These are phyloP conservation scores for Aureobasidium leucospermi DNA, from an alignment of 2,329 filamentous ascomycete species.

Conservation along the genomic window DNA sequence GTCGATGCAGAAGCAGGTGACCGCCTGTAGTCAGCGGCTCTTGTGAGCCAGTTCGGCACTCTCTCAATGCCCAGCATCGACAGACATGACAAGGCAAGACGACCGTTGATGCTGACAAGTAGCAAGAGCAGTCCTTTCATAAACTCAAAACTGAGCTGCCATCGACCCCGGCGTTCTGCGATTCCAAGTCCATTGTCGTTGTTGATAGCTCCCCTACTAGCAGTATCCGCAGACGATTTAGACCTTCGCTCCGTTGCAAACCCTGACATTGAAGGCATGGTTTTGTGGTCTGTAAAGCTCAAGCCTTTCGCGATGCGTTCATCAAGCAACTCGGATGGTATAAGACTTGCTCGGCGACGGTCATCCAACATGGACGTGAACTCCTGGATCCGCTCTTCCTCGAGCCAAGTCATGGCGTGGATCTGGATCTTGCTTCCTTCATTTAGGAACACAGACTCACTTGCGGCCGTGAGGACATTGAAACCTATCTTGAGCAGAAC, in stretches of 20 bases:
- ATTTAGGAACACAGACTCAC: constrained; percentile 91
- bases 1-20: constrained; percentile 19
- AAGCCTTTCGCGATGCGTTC: constrained; percentile 33
- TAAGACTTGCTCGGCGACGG: constrained; percentile 28
- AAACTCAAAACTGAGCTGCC: constrained; percentile 70
- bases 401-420: constrained; percentile 77
- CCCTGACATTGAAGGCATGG: constrained; percentile 35
- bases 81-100: constrained; percentile 48
- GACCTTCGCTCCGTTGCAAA: constrained; percentile 63
- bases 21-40: constrained; percentile 37
- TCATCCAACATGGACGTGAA: constrained; percentile 42
- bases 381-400: constrained; percentile 76
- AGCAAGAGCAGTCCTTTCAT: constrained; percentile 66
- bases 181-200: constrained; percentile 65
- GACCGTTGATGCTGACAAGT: constrained; percentile 50
- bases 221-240: constrained; percentile 18
- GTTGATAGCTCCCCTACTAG: constrained; percentile 23
- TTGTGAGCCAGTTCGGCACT: constrained; percentile 58
- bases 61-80: constrained; percentile 52
- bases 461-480: constrained; percentile 81
- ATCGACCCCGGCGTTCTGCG: constrained; percentile 68
- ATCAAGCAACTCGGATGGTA: constrained; percentile 37
- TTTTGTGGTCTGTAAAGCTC: constrained; percentile 28
- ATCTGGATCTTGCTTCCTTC: constrained; percentile 73
- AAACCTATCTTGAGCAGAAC: constrained; percentile 82